Percentiles rank a stretch among this genome's conserved stretches.
phyloP scores from a whole-genome alignment of 1,284 basidiomycete genomes.

The Leccinum pachyderme region DNA sequence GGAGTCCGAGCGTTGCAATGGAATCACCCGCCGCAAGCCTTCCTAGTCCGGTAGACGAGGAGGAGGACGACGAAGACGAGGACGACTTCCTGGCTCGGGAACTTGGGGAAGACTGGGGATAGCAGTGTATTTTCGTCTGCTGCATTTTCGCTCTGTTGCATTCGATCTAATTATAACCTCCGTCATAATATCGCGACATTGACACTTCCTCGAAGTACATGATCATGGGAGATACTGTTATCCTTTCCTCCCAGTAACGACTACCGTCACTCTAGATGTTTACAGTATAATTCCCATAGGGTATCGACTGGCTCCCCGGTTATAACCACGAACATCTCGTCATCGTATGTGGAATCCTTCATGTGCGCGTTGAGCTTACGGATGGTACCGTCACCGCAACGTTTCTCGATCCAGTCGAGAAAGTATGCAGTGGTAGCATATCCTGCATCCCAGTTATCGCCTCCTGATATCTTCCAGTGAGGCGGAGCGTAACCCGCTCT shows the following conservation, averaged over 20 bases:
- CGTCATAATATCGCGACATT: slow-evolving; percentile 20
- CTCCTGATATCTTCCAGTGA: slow-evolving; percentile 54
- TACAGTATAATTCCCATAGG: slow-evolving; percentile 57
- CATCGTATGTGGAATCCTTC: slow-evolving; percentile 48
- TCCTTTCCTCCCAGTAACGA: slow-evolving; percentile 4
- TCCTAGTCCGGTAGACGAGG: slow-evolving; percentile 34
- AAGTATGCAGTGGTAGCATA: slow-evolving; percentile 72
- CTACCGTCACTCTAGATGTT: slow-evolving; percentile 30
- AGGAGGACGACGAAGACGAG: slow-evolving; percentile 41
- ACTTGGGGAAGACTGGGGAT: slow-evolving; percentile 72
- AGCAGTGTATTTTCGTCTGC: slow-evolving; percentile 22
- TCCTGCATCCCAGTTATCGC: slow-evolving; percentile 66
- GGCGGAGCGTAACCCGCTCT: slow-evolving; percentile 56
- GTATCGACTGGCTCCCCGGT: slow-evolving; percentile 50
- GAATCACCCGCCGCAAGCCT: slow-evolving; percentile 9
- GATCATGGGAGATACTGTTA: neutral
- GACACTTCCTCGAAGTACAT: slow-evolving; percentile 1
- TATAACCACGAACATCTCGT: slow-evolving; percentile 49
- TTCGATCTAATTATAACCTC: slow-evolving; percentile 21
- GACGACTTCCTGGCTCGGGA: slow-evolving; percentile 74
- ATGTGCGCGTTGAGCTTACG: slow-evolving; percentile 54
- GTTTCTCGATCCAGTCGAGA: slow-evolving; percentile 65
- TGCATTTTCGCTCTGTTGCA: slow-evolving; percentile 13
- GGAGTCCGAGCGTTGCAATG: slow-evolving; percentile 27
- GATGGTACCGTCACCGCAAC: slow-evolving; percentile 52